Percentiles rank a stretch among this genome's conserved stretches.
Conservation (phyloP, 2,329 filamentous ascomycete genomes). For the Cladorrhinum sp. region DNA sequence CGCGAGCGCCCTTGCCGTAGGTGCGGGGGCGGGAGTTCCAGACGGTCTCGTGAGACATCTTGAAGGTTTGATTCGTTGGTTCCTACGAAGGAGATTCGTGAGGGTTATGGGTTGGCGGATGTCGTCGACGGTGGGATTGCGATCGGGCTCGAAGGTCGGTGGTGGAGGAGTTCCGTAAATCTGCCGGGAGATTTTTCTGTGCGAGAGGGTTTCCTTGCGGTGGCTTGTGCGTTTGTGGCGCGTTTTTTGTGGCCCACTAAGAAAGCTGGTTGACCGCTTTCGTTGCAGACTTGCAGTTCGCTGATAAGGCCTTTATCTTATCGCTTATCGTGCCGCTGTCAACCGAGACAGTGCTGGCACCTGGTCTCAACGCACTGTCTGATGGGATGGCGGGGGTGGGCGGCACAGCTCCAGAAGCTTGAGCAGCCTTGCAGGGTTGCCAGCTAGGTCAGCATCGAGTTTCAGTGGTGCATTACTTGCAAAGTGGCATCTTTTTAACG, state of each 20-base stretch:
- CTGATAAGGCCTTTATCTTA: neutral
- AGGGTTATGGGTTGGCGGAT: conserved; percentile 18
- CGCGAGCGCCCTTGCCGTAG: conserved; percentile 94
- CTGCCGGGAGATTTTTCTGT: conserved; percentile 24
- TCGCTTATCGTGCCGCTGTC: neutral
- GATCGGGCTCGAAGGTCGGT: conserved; percentile 22
- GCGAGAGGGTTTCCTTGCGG: conserved; percentile 22
- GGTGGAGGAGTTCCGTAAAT: conserved; percentile 18
- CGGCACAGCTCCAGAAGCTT: neutral
- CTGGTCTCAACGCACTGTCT: neutral
- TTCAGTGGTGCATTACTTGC: conserved; percentile 22
- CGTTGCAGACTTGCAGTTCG: neutral
- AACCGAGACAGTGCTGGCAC: neutral
- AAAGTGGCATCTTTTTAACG: conserved; percentile 38
- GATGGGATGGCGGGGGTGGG: neutral
- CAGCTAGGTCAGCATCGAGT: conserved; percentile 15
- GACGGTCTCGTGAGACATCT: conserved; percentile 82
- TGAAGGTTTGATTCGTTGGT: conserved; percentile 37
- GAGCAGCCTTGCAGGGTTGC: neutral
- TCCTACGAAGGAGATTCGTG: conserved; percentile 17
- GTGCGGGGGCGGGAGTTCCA: conserved; percentile 98
- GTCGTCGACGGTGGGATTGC: conserved; percentile 20
- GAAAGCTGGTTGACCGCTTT: neutral
- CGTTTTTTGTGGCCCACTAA: neutral
- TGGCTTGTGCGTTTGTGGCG: conserved; percentile 19